A percentile compares a stretch with the other conserved stretches of the same genome.
Evolutionary conservation across 768 basidiomycete species (phyloP).

Genomic region (Leccinum variicolor): DNA sequence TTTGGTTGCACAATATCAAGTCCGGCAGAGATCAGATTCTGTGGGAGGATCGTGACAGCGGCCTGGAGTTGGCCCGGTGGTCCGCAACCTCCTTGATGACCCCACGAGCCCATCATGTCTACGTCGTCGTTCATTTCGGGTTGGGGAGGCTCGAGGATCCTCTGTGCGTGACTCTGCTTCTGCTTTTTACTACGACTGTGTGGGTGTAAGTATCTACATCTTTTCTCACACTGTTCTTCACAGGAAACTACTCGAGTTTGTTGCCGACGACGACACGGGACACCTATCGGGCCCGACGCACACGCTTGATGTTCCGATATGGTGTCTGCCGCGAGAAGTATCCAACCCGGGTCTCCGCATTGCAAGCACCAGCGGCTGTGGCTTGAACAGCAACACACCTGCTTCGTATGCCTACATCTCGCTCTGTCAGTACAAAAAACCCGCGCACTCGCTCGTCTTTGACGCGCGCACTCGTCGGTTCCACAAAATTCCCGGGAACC

Average conservation of each 20-base stretch:
- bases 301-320: conserved; percentile 10
- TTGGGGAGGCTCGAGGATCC: conserved; percentile 4
- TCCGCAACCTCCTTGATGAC: conserved; percentile 6
- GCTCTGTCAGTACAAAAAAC: conserved; percentile 5
- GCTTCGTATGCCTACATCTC: conserved; percentile 11
- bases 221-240: neutral
- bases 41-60: conserved; percentile 11
- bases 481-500: conserved; percentile 17
- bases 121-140: conserved; percentile 9
- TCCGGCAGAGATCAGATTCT: conserved; percentile 8
- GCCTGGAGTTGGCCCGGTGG: neutral
- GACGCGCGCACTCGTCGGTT: conserved; percentile 11
- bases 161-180: conserved; percentile 8
- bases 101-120: conserved; percentile 10
- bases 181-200: neutral
- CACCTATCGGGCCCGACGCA: conserved; percentile 4
- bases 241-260: conserved; percentile 18
- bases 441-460: conserved; percentile 13
- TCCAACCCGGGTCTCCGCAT: conserved; percentile 10
- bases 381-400: conserved; percentile 3
- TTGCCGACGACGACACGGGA: conserved; percentile 17
- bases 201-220: too few species aligned
- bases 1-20: conserved; percentile 8
- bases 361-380: neutral
- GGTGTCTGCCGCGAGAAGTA: conserved; percentile 3